Evolutionary conservation across 2,329 filamentous ascomycete genomes (phyloP), one percentile per base, ranked within the genome.

Genomic region (Aspergillus tanneri): DNA sequence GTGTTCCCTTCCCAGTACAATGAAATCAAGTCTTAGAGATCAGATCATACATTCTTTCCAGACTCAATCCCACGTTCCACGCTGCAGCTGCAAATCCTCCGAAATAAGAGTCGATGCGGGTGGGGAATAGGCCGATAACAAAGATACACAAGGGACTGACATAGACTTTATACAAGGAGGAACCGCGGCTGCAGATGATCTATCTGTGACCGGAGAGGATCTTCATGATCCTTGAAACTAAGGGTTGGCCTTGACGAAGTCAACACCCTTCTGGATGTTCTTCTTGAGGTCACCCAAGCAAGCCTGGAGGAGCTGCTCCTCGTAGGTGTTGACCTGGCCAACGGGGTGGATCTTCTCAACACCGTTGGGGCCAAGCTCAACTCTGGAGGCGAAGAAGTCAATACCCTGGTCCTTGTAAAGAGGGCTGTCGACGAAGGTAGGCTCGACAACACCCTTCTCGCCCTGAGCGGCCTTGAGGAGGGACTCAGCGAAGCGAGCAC

Each of bases 331-430:
- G 70, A 97, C 70, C 75, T 88, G 80, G 75, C 93, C 93, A 64
- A 99, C 77, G 64, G 87, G 85, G 72, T 87, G 81, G 73, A 97
- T 92, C 84, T 95, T 87, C 83, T 93, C 85, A 59, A 95, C 92
- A 80, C 93, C 93, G 73, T 92, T 87, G 72, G 91, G 90, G 78
- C 93, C 93, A 68, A 99, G 88, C 81, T 96, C 89, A 70, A 99
- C 88, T 75, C 84, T 86, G 77, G 87, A 91, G 71, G 90, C 87
- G 80, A 99, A 99, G 88, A 95, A 99, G 53, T 95, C 88, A 67
- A 95, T 83, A 68, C 92, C 93, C 80, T 95, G 87, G 79, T 96
- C 90, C 87, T 96, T 96, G 88, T 90, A 97, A 62, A 97, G 85
- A 57, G 92, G 91, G 72, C 87, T 92, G 77, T 99, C 90, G 69